Evolutionary conservation across 441 rosid species (phyloP).

Genomic region (Metrosideros polymorpha): DNA sequence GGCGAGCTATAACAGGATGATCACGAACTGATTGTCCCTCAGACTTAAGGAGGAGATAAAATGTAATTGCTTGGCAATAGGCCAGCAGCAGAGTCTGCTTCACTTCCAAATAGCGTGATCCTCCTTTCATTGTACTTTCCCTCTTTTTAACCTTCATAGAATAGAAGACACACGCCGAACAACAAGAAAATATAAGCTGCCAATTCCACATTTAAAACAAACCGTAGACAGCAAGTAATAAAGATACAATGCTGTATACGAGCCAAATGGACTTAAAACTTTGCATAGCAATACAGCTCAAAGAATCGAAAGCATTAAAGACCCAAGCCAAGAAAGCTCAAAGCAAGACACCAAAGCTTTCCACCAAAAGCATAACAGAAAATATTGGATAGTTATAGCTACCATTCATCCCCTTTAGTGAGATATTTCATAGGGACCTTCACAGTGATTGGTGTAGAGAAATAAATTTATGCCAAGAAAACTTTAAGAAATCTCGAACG

Average conservation of each 20-base stretch:
- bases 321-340: neutral
- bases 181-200: neutral
- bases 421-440: neutral
- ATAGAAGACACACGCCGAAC: neutral
- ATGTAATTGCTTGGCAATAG: slow-evolving; percentile 78
- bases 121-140: slow-evolving; percentile 29
- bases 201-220: neutral
- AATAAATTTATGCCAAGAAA: neutral
- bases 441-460: neutral
- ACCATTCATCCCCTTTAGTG: neutral
- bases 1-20: slow-evolving; percentile 80
- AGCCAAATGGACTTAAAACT: neutral
- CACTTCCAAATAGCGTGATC: slow-evolving; percentile 55
- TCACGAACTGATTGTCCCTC: slow-evolving; percentile 81
- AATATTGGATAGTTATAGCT: neutral
- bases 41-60: slow-evolving; percentile 86
- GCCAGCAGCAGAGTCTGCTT: slow-evolving; percentile 68
- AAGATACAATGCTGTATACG: neutral
- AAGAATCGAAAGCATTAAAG: neutral
- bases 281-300: neutral
- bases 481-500: neutral
- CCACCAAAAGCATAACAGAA: neutral
- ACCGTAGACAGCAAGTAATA: neutral
- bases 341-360: neutral
- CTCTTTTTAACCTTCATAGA: slow-evolving; percentile 41